Evolutionary conservation across 805 yeast species (phyloP).

Genomic region (Komagataella ulmi): DNA sequence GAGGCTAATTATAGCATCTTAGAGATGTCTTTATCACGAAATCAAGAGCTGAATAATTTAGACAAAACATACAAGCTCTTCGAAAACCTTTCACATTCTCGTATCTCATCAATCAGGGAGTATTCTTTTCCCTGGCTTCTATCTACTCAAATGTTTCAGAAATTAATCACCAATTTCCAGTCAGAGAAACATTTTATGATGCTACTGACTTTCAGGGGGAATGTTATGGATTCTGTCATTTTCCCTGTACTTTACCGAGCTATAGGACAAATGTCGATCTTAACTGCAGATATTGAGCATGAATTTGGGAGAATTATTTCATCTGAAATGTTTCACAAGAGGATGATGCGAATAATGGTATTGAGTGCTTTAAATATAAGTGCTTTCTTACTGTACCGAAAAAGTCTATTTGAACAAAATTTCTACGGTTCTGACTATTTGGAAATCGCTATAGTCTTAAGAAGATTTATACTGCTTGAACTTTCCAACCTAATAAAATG

Average conservation of each 20-base stretch:
- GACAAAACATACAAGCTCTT: neutral
- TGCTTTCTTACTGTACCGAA: conserved; percentile 5
- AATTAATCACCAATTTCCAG: conserved; percentile 2
- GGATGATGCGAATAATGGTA: conserved; percentile 13
- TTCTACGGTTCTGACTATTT: neutral
- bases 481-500: neutral
- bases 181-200: conserved; percentile 10
- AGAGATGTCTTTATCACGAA: conserved; percentile 9
- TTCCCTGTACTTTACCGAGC: conserved; percentile 12
- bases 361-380: conserved; percentile 13
- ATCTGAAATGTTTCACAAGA: conserved; percentile 8
- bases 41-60: conserved; percentile 5
- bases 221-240: conserved; percentile 11
- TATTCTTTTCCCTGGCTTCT: neutral
- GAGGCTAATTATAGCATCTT: neutral
- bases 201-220: conserved; percentile 1
- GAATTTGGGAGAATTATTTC: conserved; percentile 3
- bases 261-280: conserved; percentile 12
- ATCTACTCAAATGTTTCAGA: neutral
- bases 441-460: neutral
- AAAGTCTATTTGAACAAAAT: neutral
- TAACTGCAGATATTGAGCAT: conserved; percentile 1
- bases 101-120: neutral
- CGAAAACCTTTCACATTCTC: neutral
- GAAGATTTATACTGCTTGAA: neutral